Evolutionary conservation across 495 filamentous ascomycete species (phyloP).

Genomic region (Penicillium pulvis): DNA sequence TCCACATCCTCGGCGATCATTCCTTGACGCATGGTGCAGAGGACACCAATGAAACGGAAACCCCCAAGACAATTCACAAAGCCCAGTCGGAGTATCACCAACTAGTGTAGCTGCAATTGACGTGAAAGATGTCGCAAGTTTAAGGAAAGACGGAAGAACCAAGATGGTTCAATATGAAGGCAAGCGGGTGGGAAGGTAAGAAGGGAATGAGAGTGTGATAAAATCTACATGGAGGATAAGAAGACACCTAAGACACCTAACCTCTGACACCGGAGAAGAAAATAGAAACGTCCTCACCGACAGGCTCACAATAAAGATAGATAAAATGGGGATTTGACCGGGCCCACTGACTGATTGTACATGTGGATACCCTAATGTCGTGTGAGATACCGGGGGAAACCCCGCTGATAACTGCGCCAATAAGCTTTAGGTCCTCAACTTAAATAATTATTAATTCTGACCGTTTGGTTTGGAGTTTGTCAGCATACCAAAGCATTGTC

Average conservation of each 20-base stretch:
- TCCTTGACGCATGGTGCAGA: not conserved
- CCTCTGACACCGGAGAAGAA: no score
- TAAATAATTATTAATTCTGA: not conserved
- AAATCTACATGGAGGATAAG: no score
- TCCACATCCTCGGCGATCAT: conserved; percentile 33
- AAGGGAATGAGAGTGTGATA: no score
- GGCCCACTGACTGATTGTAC: conserved; percentile 1
- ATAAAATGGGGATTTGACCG: not conserved
- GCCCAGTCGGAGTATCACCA: not conserved
- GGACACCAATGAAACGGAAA: not conserved
- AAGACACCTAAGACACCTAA: no score
- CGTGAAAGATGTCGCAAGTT: no score
- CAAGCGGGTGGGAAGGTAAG: no score
- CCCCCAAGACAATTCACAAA: not conserved
- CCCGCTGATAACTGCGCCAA: conserved; percentile 13
- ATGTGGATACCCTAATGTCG: not conserved
- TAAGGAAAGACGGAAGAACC: no score
- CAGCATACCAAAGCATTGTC: not conserved
- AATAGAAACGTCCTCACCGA: not conserved
- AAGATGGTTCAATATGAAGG: no score
- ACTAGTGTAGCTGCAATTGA: no score
- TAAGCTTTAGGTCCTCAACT: not conserved
- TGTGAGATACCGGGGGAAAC: not conserved
- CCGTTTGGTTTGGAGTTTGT: not conserved
- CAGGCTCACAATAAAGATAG: not conserved